phyloP scores from a whole-genome alignment of 169 alveolate species.

The Babesia sp. region DNA sequence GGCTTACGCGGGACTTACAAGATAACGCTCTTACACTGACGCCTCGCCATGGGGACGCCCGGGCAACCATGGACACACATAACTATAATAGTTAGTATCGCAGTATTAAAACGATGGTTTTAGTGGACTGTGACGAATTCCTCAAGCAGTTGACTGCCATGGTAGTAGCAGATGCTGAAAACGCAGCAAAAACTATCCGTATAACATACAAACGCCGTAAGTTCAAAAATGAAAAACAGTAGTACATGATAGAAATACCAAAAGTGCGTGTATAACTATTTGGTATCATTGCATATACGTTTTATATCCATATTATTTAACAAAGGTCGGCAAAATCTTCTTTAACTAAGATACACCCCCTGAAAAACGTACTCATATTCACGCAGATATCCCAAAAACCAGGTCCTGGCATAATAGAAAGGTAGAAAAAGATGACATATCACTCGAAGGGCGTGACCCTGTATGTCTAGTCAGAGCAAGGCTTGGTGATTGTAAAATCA shows the following conservation, averaged over 20 bases:
- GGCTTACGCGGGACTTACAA: neutral
- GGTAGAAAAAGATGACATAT: neutral
- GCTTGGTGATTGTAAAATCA: slow-evolving; percentile 57
- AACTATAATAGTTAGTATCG: neutral
- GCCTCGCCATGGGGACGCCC: slow-evolving; percentile 15
- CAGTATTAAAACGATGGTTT: slow-evolving; percentile 58
- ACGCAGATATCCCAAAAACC: slow-evolving; percentile 53
- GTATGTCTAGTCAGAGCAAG: slow-evolving; percentile 60
- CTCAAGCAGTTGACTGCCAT: slow-evolving; percentile 65
- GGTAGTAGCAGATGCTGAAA: slow-evolving; percentile 58
- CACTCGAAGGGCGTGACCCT: slow-evolving; percentile 22
- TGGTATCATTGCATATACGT: neutral
- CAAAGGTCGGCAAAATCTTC: too few species aligned
- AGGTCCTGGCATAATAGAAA: slow-evolving; percentile 50
- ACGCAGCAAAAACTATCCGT: slow-evolving; percentile 68
- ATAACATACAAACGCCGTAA: slow-evolving; percentile 75
- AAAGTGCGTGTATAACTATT: too few species aligned
- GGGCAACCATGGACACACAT: neutral
- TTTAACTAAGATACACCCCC: too few species aligned
- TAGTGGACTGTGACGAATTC: slow-evolving; percentile 64
- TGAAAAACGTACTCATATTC: too few species aligned
- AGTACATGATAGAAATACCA: too few species aligned
- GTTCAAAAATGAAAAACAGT: neutral
- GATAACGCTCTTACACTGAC: neutral
- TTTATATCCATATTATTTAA: neutral